A percentile compares a stretch with the other conserved stretches of the same genome.
Conservation (phyloP, 1,284 basidiomycete species). For the Trichosporon faecale region DNA sequence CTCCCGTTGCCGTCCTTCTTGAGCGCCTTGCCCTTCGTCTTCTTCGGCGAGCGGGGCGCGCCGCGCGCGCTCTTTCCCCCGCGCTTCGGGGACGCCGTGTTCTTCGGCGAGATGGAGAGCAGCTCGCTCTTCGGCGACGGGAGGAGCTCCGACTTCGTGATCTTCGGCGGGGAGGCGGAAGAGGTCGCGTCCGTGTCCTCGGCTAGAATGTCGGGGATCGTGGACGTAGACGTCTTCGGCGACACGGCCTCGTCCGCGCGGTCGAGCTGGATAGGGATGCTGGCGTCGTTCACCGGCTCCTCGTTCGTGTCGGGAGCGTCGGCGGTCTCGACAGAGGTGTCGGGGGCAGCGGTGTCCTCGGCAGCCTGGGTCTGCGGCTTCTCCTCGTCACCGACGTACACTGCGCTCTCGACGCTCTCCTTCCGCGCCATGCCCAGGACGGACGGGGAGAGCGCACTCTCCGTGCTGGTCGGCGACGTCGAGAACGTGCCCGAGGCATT, state of each 20-base stretch:
- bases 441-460: neutral
- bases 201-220: neutral
- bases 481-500: slow-evolving; percentile 1
- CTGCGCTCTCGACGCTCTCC: slow-evolving; percentile 25
- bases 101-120: slow-evolving; percentile 1
- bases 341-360: neutral
- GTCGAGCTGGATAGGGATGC: slow-evolving; percentile 1
- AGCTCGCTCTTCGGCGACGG: slow-evolving; percentile 6
- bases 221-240: neutral
- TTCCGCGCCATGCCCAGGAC: slow-evolving; percentile 24
- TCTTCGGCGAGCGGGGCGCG: neutral
- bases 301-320: neutral
- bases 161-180: neutral
- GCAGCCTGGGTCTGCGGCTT: neutral
- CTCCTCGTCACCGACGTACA: slow-evolving; percentile 16
- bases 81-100: neutral
- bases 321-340: neutral
- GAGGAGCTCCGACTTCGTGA: neutral
- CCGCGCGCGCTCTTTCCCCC: neutral
- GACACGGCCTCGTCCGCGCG: neutral
- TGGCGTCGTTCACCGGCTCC: neutral
- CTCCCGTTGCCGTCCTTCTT: neutral
- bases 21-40: slow-evolving; percentile 1
- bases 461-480: neutral
- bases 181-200: neutral